Evolutionary conservation across 2,329 filamentous ascomycete species (phyloP).

Genomic region (Helotiales sp.): DNA sequence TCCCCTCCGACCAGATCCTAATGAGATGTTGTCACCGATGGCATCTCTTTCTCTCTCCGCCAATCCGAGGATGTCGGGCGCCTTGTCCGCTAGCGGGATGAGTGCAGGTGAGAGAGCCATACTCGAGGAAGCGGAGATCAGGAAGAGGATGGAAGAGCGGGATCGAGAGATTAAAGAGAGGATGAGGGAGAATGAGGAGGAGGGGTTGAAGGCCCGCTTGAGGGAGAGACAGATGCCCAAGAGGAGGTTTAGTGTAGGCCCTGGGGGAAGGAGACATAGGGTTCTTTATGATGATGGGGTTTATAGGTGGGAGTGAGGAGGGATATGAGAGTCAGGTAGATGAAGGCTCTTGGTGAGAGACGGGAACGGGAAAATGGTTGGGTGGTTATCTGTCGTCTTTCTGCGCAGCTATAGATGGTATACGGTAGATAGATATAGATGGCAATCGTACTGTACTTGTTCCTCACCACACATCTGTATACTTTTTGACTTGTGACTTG

Average conservation of each 20-base stretch:
- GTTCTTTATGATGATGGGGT: conserved; percentile 34
- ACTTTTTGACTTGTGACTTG: background rate
- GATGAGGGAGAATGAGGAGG: conserved; percentile 19
- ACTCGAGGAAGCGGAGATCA: conserved; percentile 14
- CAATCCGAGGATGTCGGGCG: too few relatives aligned
- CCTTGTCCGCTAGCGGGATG: background rate
- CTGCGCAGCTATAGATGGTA: background rate
- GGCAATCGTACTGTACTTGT: conserved; percentile 1
- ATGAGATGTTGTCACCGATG: background rate
- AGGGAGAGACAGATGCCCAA: conserved; percentile 28
- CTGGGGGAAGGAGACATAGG: conserved; percentile 25
- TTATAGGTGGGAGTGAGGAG: conserved; percentile 30
- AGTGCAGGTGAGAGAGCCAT: conserved; percentile 12
- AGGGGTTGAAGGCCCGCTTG: conserved; percentile 25
- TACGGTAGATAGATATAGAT: background rate
- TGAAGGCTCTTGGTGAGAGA: too few relatives aligned
- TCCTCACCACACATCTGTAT: background rate
- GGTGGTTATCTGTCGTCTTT: background rate
- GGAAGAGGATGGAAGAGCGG: conserved; percentile 17
- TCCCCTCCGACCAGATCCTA: background rate
- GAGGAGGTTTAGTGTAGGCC: conserved; percentile 25
- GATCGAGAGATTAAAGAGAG: conserved; percentile 9
- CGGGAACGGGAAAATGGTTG: background rate
- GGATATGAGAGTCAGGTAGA: background rate
- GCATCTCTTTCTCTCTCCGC: too few relatives aligned